These are phyloP conservation scores for Penicillium sp. DNA, from an alignment of 2,329 filamentous ascomycete genomes.

Conservation along the genomic window DNA sequence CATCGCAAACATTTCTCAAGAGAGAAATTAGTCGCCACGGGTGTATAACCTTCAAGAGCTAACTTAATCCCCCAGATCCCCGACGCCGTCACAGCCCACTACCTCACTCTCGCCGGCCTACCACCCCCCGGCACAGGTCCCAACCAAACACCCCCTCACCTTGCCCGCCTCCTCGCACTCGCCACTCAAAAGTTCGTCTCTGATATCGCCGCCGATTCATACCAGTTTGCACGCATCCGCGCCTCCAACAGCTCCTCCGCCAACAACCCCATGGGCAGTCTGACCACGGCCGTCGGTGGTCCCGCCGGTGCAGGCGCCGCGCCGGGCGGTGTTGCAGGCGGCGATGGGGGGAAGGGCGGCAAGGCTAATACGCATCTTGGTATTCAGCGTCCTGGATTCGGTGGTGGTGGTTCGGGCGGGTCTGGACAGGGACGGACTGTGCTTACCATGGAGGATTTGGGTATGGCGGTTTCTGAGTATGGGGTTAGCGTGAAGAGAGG, in stretches of 20 bases:
- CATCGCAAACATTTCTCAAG: neutral
- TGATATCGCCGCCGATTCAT: slow-evolving; percentile 94
- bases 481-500: slow-evolving; percentile 96
- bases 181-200: slow-evolving; percentile 99
- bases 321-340: slow-evolving; percentile 51
- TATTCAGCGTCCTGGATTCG: slow-evolving; percentile 76
- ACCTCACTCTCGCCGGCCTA: slow-evolving; percentile 92
- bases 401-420: slow-evolving; percentile 84
- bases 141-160: slow-evolving; percentile 73
- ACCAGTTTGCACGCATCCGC: slow-evolving; percentile 95
- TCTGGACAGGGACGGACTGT: slow-evolving; percentile 84
- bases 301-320: slow-evolving; percentile 58
- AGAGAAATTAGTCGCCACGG: too few species aligned
- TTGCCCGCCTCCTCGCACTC: slow-evolving; percentile 89
- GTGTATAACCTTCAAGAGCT: slow-evolving; percentile 7
- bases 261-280: slow-evolving; percentile 87
- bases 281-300: slow-evolving; percentile 66
- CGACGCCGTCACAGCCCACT: slow-evolving; percentile 96
- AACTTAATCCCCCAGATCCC: slow-evolving; percentile 70
- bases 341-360: slow-evolving; percentile 40
- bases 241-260: slow-evolving; percentile 84
- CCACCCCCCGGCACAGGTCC: slow-evolving; percentile 83
- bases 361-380: slow-evolving; percentile 63
- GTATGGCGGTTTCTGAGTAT: slow-evolving; percentile 97
- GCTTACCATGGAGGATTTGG: slow-evolving; percentile 96